Conservation (phyloP, 192 early-diverging fungal species). For the Hyaloraphidium curvatum region DNA sequence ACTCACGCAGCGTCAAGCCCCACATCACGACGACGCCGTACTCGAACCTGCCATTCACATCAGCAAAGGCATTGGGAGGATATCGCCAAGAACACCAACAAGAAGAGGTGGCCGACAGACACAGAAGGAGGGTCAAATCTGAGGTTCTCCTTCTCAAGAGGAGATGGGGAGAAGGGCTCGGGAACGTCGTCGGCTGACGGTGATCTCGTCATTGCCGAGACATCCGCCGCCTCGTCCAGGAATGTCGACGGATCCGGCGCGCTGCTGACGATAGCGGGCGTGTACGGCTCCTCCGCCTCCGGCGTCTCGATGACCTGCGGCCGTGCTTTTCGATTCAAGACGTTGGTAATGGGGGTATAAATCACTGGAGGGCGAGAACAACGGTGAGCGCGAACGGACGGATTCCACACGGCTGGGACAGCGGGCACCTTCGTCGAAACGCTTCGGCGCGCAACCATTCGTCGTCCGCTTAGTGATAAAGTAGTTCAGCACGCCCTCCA, state of each 20-base stretch:
- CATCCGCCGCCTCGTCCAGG: not conserved
- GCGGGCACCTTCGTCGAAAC: too few relatives aligned
- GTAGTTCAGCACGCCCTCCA: slow-evolving; percentile 57
- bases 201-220: not conserved
- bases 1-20: slow-evolving; percentile 75
- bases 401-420: too few relatives aligned
- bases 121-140: slow-evolving; percentile 28
- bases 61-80: slow-evolving; percentile 22
- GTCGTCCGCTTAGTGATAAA: slow-evolving; percentile 36
- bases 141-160: slow-evolving; percentile 16
- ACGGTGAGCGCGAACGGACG: too few relatives aligned
- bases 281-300: slow-evolving; percentile 29
- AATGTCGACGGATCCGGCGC: slow-evolving; percentile 18
- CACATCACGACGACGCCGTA: slow-evolving; percentile 94
- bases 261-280: too few relatives aligned
- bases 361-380: too few relatives aligned
- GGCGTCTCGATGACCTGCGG: not conserved
- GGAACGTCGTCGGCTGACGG: too few relatives aligned
- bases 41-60: slow-evolving; percentile 82
- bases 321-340: not conserved
- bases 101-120: slow-evolving; percentile 19
- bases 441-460: too few relatives aligned
- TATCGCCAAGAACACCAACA: slow-evolving; percentile 26
- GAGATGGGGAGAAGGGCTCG: not conserved
- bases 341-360: too few relatives aligned